A percentile compares a stretch with the other conserved stretches of the same genome.
These are phyloP conservation scores for Metarhizium anisopliae DNA, from an alignment of 2,329 filamentous ascomycete species.

Conservation along the genomic window DNA sequence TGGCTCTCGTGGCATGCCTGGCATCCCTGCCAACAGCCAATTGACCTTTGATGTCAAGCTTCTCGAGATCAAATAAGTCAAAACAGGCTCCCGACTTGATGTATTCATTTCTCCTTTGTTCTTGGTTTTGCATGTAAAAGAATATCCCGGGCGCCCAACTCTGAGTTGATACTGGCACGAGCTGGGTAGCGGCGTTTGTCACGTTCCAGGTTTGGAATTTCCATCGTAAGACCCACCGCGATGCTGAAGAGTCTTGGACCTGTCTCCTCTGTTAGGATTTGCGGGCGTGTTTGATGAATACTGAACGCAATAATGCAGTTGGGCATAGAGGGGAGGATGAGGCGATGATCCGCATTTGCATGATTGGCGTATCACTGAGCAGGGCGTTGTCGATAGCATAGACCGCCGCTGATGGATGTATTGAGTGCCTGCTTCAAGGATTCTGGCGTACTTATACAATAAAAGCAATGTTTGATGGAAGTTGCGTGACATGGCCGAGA, in stretches of 20 bases:
- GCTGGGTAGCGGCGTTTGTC: conserved; percentile 9
- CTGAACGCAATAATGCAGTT: conserved; percentile 2
- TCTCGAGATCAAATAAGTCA: conserved; percentile 66
- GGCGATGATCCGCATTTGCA: conserved; percentile 3
- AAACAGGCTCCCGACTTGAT: neutral
- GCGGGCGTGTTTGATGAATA: neutral
- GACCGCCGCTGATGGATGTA: neutral
- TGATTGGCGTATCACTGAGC: conserved; percentile 2
- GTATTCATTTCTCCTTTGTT: neutral
- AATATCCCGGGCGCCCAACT: conserved; percentile 5
- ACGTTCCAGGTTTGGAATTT: conserved; percentile 5
- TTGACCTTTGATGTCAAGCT: conserved; percentile 89
- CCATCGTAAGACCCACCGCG: conserved; percentile 11
- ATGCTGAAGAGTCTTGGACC: conserved; percentile 38
- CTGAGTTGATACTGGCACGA: conserved; percentile 1
- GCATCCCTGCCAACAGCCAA: conserved; percentile 85
- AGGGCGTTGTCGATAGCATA: conserved; percentile 3
- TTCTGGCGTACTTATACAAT: conserved; percentile 5
- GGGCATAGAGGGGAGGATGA: conserved; percentile 4
- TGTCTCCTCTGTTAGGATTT: conserved; percentile 17
- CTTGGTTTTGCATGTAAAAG: conserved; percentile 1
- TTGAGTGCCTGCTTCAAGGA: conserved; percentile 2
- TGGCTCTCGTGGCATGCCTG: conserved; percentile 71
- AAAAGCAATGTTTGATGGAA: conserved; percentile 6
- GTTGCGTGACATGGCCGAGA: neutral